Conservation (phyloP, 495 filamentous ascomycete species). For the Penicillium diatomitis region DNA sequence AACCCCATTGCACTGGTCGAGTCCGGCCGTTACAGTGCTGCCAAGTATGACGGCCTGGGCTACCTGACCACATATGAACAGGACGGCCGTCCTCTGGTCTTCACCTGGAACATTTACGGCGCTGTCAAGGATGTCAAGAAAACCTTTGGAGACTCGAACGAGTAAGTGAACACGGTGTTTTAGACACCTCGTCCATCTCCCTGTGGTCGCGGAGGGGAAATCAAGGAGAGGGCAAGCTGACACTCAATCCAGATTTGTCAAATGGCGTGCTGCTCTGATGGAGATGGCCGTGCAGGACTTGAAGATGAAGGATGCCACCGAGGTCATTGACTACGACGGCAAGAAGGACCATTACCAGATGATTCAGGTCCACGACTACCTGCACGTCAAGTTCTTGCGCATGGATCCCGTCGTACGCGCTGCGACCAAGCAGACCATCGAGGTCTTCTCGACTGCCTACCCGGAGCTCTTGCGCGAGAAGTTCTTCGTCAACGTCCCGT, state of each 20-base stretch:
- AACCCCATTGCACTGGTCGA: constrained; percentile 35
- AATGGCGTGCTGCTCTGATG: constrained; percentile 82
- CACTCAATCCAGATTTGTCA: constrained; percentile 52
- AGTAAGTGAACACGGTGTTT: constrained; percentile 42
- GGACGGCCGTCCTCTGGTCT: constrained; percentile 35
- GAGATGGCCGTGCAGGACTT: constrained; percentile 67
- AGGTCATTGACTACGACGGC: constrained; percentile 62
- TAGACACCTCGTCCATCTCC: not conserved
- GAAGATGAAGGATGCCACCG: constrained; percentile 52
- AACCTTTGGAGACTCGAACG: constrained; percentile 69
- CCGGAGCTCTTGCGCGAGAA: constrained; percentile 82
- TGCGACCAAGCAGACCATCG: constrained; percentile 68
- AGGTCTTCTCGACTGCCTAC: constrained; percentile 67
- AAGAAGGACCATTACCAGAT: constrained; percentile 72
- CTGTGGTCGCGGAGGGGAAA: too few relatives aligned
- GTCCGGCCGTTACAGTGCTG: constrained; percentile 43
- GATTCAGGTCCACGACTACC: constrained; percentile 85
- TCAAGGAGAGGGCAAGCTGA: not conserved
- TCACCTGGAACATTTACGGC: constrained; percentile 85
- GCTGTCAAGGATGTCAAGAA: constrained; percentile 58
- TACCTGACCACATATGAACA: constrained; percentile 43
- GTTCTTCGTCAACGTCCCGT: constrained; percentile 86
- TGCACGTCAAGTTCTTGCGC: constrained; percentile 70
- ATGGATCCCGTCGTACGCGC: constrained; percentile 58
- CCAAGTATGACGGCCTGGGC: constrained; percentile 40